phyloP scores from a whole-genome alignment of 441 rosid species.

The Codiaeum variegatum region DNA sequence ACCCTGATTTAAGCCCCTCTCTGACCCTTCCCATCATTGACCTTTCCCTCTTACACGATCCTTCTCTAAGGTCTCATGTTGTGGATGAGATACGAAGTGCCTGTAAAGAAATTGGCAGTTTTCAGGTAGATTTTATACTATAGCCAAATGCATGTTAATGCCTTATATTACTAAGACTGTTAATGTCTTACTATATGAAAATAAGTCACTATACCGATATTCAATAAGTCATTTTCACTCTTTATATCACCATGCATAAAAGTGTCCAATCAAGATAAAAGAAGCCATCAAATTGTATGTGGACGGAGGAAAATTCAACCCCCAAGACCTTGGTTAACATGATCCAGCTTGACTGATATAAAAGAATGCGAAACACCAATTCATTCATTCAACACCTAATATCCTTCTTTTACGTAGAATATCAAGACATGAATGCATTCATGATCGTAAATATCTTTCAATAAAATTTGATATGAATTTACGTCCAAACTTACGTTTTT shows the following conservation, averaged over 20 bases:
- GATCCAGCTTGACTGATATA: not conserved
- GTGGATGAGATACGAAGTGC: slow-evolving; percentile 31
- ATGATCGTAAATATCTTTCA: not conserved
- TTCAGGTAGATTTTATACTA: slow-evolving; percentile 28
- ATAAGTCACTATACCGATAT: not conserved
- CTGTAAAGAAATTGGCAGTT: slow-evolving; percentile 31
- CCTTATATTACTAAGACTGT: not conserved
- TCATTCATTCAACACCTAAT: not conserved
- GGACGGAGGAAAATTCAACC: not conserved
- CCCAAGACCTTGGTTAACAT: not conserved
- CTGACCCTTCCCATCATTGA: slow-evolving; percentile 31
- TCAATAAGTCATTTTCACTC: not conserved
- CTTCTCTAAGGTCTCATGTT: slow-evolving; percentile 27
- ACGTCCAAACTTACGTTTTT: slow-evolving; percentile 20
- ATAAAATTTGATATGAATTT: slow-evolving; percentile 3
- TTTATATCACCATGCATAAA: slow-evolving; percentile 4
- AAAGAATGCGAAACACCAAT: not conserved
- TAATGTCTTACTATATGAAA: not conserved
- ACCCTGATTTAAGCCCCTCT: slow-evolving; percentile 5
- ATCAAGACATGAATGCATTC: slow-evolving; percentile 24
- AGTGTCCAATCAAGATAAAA: not conserved
- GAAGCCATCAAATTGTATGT: not conserved
- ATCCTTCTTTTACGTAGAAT: not conserved
- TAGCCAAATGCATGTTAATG: not conserved
- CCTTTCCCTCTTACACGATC: slow-evolving; percentile 28